A percentile compares a stretch with the other conserved stretches of the same genome.
Evolutionary conservation across 2,329 filamentous ascomycete species (phyloP).

Genomic region (Calonectria montana): DNA sequence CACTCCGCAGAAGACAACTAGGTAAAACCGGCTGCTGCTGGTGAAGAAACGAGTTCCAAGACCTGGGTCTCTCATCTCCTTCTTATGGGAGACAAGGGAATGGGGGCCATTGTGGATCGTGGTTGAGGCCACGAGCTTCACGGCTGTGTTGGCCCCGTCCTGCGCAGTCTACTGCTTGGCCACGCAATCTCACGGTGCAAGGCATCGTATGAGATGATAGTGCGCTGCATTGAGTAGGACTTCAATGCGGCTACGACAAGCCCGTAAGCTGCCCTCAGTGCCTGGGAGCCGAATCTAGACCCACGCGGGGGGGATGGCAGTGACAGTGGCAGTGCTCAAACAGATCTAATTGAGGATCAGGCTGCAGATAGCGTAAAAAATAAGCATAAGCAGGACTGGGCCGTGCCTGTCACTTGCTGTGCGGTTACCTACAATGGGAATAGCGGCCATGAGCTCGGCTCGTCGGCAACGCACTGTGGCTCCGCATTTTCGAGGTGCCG

Average conservation of each 20-base stretch:
- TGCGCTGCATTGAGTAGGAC: background rate
- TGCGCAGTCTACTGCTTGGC: background rate
- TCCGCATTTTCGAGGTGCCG: no score
- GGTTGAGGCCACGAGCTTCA: background rate
- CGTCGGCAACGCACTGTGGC: background rate
- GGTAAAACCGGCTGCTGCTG: no score
- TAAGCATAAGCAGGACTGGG: background rate
- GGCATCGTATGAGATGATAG: background rate
- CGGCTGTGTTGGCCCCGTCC: background rate
- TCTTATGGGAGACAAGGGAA: background rate
- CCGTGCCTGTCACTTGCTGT: no score
- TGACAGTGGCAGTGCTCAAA: background rate
- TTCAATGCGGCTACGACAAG: background rate
- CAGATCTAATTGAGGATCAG: no score
- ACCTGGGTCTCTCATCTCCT: no score
- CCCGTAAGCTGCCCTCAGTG: background rate
- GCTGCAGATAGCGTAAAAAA: background rate
- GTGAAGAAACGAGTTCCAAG: no score
- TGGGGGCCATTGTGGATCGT: no score
- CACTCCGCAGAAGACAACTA: no score
- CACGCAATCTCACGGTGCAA: background rate
- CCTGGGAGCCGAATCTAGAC: background rate
- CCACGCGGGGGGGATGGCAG: background rate
- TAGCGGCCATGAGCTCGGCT: background rate
- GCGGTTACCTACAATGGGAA: background rate